Conservation (phyloP, 139 green algal genomes). For the Trebouxia sp. region DNA sequence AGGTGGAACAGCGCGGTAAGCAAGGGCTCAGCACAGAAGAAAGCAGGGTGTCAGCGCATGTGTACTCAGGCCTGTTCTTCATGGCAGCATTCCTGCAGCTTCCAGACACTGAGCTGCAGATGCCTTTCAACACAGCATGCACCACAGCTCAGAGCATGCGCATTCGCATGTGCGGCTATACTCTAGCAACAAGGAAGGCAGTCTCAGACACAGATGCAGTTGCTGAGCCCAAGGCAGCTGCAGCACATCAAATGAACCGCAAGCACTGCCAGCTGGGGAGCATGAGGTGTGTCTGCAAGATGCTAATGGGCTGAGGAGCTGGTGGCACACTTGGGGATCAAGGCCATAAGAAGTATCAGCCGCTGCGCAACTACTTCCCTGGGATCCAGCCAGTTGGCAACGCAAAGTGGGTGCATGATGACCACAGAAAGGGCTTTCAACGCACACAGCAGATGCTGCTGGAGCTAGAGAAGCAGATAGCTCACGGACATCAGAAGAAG, state of each 20-base stretch:
- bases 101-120: too few relatives aligned
- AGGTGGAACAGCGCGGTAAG: not conserved
- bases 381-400: not conserved
- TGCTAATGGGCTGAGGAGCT: not conserved
- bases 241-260: not conserved
- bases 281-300: not conserved
- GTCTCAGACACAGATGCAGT: not conserved
- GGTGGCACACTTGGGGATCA: not conserved
- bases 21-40: not conserved
- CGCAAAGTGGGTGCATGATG: not conserved
- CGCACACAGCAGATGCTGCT: not conserved
- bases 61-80: constrained; percentile 4
- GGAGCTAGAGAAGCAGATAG: constrained; percentile 3
- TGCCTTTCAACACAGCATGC: not conserved
- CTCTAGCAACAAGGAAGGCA: not conserved
- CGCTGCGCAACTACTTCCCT: not conserved
- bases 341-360: not conserved
- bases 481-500: not conserved
- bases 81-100: constrained; percentile 14
- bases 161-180: not conserved
- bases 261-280: not conserved
- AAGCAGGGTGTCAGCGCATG: constrained; percentile 9
- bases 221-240: not conserved
- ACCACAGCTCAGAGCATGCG: constrained; percentile 1
- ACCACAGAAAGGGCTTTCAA: not conserved